Conservation (phyloP, 129 eudicot genomes). For the Calendula officinalis region DNA sequence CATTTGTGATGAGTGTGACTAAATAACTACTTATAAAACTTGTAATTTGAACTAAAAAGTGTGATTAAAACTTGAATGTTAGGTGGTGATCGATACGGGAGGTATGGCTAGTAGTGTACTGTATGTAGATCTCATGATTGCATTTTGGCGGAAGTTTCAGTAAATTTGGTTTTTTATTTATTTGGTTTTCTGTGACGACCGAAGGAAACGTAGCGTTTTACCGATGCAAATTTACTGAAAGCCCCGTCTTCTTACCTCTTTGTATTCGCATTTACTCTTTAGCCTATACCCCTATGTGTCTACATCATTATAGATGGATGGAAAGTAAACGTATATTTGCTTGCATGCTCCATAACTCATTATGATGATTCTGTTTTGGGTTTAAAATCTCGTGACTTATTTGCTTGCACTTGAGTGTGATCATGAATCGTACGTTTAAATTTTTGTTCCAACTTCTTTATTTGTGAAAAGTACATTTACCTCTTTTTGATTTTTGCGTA, state of each 20-base stretch:
- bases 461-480: conserved; percentile 11
- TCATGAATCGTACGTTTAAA: not conserved
- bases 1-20: too few species aligned
- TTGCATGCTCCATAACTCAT: not conserved
- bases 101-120: not conserved
- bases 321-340: conserved; percentile 1
- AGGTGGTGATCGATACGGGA: conserved; percentile 25
- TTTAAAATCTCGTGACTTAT: not conserved
- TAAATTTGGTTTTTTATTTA: conserved; percentile 31
- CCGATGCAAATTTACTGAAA: conserved; percentile 34
- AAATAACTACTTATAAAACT: too few species aligned
- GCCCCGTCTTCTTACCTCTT: conserved; percentile 25
- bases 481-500: conserved; percentile 1
- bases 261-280: conserved; percentile 21
- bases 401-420: not conserved
- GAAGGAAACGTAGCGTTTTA: conserved; percentile 14
- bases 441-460: conserved; percentile 6
- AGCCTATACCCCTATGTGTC: conserved; percentile 20
- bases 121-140: conserved; percentile 34
- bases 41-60: too few species aligned
- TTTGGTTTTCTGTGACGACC: conserved; percentile 27
- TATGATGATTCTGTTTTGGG: not conserved
- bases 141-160: conserved; percentile 29
- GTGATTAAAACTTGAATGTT: not conserved
- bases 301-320: conserved; percentile 2